Evolutionary conservation across 2,329 filamentous ascomycete genomes (phyloP), one percentile per base, ranked within the genome.

Genomic region (Helotiales sp.): DNA sequence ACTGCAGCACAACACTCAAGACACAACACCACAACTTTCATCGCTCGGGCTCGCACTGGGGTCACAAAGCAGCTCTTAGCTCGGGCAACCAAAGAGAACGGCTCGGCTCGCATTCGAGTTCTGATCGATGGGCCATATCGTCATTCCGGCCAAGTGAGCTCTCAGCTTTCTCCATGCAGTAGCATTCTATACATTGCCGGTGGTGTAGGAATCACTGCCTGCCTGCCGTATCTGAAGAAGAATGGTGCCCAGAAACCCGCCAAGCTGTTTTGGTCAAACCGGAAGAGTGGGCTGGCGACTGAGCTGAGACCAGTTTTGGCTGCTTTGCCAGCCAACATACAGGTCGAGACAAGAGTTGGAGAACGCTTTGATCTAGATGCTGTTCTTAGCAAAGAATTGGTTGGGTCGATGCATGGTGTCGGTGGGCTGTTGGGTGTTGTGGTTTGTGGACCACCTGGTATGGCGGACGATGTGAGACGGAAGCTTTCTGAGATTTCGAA

Each of bases 141-240:
- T 15, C 52, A 55, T 15, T 55, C 52, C 28, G 52, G 52, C 17
- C 52, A 37, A 15, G 52, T 55, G 13, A 55, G 15, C 28, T 55
- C 52, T 15, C 52, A 55, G 20, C 52, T 55, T 37, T 8, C 52
- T 20, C 52, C 52, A 1, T 55, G 52, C 28, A 32, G 52, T 28
- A 55, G 24, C n/a, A 30, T 61, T 6, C 8, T 49, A 11, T 61
- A 28, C 20, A 61, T 49, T 10, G 40, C 28, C 1, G 58, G 58
- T 22, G 58, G 58, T 6, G 58, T 61, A 7, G 58, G 58, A 28
- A 61, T 61, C 37, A 61, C 40, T 22, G 58, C 58, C 8, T 40
- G 24, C 11, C 13, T 45, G 7, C 58, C 34, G 17, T 61, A 61
- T 47, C 37, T 61, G 1, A 28, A 47, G 37, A 24, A 45, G 10